Base-by-base conservation (phyloP, 75 land plant species). In the Selaginella tamariscina region DNA sequence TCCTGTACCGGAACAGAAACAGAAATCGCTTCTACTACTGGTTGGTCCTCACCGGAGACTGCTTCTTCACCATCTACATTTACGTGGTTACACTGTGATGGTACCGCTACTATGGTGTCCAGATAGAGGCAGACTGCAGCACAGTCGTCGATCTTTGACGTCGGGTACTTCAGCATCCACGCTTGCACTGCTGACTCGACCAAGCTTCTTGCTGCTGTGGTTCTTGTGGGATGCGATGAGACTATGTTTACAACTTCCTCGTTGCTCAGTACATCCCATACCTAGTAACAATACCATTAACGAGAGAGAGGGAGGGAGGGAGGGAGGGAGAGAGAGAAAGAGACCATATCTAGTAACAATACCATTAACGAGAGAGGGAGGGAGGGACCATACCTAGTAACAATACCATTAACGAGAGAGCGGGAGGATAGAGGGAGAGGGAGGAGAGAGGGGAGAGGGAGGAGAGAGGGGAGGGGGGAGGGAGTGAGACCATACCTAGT, bases 251-350 rank as follows among this genome's bases (percentile, higher is more conserved):
- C 84, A 5, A 79, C 96, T 79, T 90, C 96, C 74, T 90, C 82
- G 72, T 90, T 90, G 20, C 88, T 82, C 0, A 90, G 74, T 24
- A 88, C 96, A 78, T 90, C 96, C 96, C 96, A 90, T 26, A 90
- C 78, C 91, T 89, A 65, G 13, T 49, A 0, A 26, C 24, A 54
- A 39, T 39, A 39, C n/a, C n/a, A n/a, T n/a, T n/a, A n/a, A n/a
- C n/a, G n/a, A n/a, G n/a, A n/a, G n/a, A n/a, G n/a, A n/a, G n/a
- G n/a, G n/a, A n/a, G n/a, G n/a, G n/a, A n/a, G n/a, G n/a, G n/a
- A n/a, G n/a, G n/a, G n/a, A n/a, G n/a, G n/a, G 15, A 39, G 49
- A 15, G 15, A 39, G 49, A 39, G 15, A 39, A 39, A 39, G 49
- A 39, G 15, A 39, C 11, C 49, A 39, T 15, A 39, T 5, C 15